These are phyloP conservation scores for Monascus purpureus DNA, from an alignment of 495 filamentous ascomycete species.

Conservation along the genomic window DNA sequence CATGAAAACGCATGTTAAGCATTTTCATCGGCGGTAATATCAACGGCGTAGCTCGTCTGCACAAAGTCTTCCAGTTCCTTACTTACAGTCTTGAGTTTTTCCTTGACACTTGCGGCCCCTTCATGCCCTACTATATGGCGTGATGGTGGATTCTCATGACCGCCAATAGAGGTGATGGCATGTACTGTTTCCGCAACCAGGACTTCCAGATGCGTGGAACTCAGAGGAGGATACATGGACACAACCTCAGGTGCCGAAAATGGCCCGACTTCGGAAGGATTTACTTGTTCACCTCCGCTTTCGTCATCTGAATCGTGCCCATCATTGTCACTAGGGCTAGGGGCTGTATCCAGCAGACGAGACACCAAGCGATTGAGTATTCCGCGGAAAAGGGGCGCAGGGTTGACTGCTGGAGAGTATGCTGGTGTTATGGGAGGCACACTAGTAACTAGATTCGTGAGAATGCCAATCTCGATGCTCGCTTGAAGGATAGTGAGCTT, in stretches of 20 bases:
- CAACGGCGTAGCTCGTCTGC: constrained; percentile 71
- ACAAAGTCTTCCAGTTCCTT: constrained; percentile 96
- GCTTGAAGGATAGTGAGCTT: constrained; percentile 93
- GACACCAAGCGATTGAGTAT: constrained; percentile 56
- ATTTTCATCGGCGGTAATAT: constrained; percentile 43
- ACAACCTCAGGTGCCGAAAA: constrained; percentile 42
- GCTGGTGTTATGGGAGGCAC: constrained; percentile 58
- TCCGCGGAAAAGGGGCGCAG: constrained; percentile 65
- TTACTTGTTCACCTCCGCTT: constrained; percentile 12
- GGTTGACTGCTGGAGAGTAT: constrained; percentile 61
- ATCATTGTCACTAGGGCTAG: too few relatives aligned
- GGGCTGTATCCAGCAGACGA: constrained; percentile 15
- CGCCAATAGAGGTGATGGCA: constrained; percentile 79
- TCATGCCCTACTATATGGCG: constrained; percentile 90
- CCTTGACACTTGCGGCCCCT: constrained; percentile 76
- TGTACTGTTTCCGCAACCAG: constrained; percentile 82
- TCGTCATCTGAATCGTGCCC: too few relatives aligned
- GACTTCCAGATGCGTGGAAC: constrained; percentile 46
- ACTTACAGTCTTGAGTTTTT: constrained; percentile 91
- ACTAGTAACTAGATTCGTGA: constrained; percentile 74
- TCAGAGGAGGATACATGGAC: constrained; percentile 57
- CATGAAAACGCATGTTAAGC: constrained; percentile 6
- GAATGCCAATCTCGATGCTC: constrained; percentile 64
- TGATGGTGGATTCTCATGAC: constrained; percentile 90
- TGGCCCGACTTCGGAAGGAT: constrained; percentile 24